These are phyloP conservation scores for Penicillium sp. DNA, from an alignment of 2,329 filamentous ascomycete species.

Conservation along the genomic window DNA sequence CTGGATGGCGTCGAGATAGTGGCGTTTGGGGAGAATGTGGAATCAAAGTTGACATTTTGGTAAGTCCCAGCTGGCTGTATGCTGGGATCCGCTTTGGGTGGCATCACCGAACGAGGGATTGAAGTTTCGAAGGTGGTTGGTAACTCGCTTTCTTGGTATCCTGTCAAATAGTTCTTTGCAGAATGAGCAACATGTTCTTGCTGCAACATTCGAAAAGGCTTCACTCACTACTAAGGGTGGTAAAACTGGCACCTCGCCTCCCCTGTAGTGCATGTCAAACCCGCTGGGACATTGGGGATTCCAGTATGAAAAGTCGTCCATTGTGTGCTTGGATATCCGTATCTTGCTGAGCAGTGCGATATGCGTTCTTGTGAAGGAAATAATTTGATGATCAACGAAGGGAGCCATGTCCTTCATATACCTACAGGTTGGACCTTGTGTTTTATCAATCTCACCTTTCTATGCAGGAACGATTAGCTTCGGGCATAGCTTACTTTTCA, in stretches of 20 bases:
- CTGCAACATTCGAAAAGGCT: neutral
- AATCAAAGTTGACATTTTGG: neutral
- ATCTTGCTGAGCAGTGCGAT: neutral
- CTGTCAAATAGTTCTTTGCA: neutral
- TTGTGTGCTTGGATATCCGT: neutral
- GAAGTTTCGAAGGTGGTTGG: neutral
- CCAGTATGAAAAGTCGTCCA: neutral
- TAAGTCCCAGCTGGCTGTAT: neutral
- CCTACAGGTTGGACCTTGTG: neutral
- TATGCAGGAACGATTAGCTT: neutral
- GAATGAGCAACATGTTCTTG: neutral
- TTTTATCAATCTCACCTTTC: neutral
- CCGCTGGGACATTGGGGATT: neutral
- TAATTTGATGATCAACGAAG: neutral
- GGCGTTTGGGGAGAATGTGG: neutral
- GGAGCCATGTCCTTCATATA: neutral
- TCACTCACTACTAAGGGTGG: neutral
- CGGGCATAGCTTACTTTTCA: neutral
- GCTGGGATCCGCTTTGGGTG: neutral
- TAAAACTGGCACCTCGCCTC: neutral
- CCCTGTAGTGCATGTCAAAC: neutral
- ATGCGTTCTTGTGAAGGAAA: neutral
- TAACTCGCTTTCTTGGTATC: neutral
- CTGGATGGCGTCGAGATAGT: neutral
- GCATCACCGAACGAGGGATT: neutral